phyloP scores from a whole-genome alignment of 257 asterid genomes.

The Solanum okadae region DNA sequence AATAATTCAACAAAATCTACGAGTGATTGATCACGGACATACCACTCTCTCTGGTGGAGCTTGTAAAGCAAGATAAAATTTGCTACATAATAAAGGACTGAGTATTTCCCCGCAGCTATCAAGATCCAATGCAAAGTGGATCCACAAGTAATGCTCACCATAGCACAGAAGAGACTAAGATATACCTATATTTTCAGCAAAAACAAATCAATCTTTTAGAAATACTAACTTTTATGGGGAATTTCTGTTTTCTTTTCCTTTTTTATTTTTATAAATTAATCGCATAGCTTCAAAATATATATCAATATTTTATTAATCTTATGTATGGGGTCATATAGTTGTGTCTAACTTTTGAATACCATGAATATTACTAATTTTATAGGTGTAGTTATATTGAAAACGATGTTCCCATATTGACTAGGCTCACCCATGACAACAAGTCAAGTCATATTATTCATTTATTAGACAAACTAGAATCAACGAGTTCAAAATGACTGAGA shows the following conservation, averaged over 20 bases:
- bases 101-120: neutral
- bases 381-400: too few species aligned
- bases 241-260: neutral
- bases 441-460: too few species aligned
- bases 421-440: too few species aligned
- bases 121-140: neutral
- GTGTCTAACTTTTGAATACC: too few species aligned
- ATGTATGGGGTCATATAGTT: too few species aligned
- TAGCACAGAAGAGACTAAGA: neutral
- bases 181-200: neutral
- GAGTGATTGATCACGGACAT: neutral
- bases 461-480: too few species aligned
- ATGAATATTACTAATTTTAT: too few species aligned
- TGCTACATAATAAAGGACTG: neutral
- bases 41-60: neutral
- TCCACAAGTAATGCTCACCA: neutral
- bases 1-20: neutral
- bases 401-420: too few species aligned
- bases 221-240: too few species aligned
- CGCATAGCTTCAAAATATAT: too few species aligned
- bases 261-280: too few species aligned
- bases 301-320: too few species aligned
- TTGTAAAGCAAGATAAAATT: neutral
- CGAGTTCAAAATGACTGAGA: neutral
- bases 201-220: neutral